These are phyloP conservation scores for Pseudogymnoascus sp. DNA, from an alignment of 2,329 filamentous ascomycete genomes.

Conservation along the genomic window DNA sequence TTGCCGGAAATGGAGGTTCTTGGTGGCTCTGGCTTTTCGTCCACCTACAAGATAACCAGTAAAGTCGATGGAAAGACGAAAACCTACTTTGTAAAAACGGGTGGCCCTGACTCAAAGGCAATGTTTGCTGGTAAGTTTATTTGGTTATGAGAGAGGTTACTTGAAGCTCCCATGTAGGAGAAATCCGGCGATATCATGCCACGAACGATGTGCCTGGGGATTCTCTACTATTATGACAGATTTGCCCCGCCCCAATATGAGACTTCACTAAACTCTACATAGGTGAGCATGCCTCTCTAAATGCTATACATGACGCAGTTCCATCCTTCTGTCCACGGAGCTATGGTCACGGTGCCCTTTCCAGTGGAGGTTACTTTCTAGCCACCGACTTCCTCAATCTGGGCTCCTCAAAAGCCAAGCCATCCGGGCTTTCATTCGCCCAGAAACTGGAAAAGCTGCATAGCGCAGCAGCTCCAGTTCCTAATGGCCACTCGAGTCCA, in stretches of 20 bases:
- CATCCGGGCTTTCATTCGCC: constrained; percentile 53
- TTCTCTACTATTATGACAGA: not conserved
- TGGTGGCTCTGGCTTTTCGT: constrained; percentile 60
- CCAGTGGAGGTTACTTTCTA: constrained; percentile 41
- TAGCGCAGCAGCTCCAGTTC: constrained; percentile 60
- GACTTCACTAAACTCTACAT: constrained; percentile 30
- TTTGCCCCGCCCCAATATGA: not conserved
- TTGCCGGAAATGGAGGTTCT: constrained; percentile 29
- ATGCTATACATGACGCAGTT: constrained; percentile 65
- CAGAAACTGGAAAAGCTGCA: constrained; percentile 73
- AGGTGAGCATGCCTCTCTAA: constrained; percentile 78
- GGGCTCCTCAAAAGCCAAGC: constrained; percentile 24
- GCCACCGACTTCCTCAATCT: constrained; percentile 77
- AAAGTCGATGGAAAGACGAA: constrained; percentile 23
- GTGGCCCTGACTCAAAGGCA: constrained; percentile 48
- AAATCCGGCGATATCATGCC: not conserved
- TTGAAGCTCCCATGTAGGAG: not conserved
- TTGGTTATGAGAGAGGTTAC: not conserved
- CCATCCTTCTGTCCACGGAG: constrained; percentile 69
- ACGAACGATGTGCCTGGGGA: not conserved
- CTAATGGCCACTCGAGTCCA: constrained; percentile 47
- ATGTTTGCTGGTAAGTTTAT: constrained; percentile 58
- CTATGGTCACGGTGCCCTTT: constrained; percentile 59
- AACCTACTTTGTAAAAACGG: constrained; percentile 65
- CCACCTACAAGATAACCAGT: constrained; percentile 52